Evolutionary conservation across 2,329 filamentous ascomycete species (phyloP), one percentile per base, ranked within the genome.

Genomic region (Ophiostoma ips): DNA sequence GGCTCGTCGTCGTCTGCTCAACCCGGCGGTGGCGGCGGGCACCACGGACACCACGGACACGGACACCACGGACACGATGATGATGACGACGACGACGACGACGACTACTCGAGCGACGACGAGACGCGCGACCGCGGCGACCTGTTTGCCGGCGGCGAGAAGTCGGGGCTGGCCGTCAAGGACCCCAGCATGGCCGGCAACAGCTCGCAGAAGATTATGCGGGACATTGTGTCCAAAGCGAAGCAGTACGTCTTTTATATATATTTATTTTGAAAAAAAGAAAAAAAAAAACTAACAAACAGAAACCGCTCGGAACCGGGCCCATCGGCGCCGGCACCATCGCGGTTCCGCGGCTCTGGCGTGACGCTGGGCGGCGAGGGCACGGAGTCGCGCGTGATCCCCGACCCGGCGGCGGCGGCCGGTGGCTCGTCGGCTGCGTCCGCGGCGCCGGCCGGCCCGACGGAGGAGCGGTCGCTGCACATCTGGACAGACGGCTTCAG

Each of bases 401-500:
- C 80, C 40, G 79, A 85, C 56, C 77, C 83, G 28, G 64, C 56
- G 18, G 64, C 56, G 21, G n/a, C 60, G 56, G 15, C 46, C 31
- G 34, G 12, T 2, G 24, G 15, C 49, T 65, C 24, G 8, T n/a
- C 30, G 3, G 40, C 40, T 36, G 45, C 43, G 3, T 19, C 43
- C 1, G 54, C 48, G 1, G 43, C 35, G 3, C 30, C 31, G 3
- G 40, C 56, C 54, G 57, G 63, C 62, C 47, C 64, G 10, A n/a
- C 40, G 2, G 78, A 84, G 53, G 77, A 79, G 47, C 80, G 85
- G 47, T 75, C 79, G 11, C 71, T 94, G 49, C 86, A 90, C 60
- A 73, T 92, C 41, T 94, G 87, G 87, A 74, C 76, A 38, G 82
- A 94, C 61, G 87, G 87, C 13, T 90, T 92, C 67, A 90, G 84